These are phyloP conservation scores for Cucumis variabilis DNA, from an alignment of 331 rosid genomes.

Conservation along the genomic window DNA sequence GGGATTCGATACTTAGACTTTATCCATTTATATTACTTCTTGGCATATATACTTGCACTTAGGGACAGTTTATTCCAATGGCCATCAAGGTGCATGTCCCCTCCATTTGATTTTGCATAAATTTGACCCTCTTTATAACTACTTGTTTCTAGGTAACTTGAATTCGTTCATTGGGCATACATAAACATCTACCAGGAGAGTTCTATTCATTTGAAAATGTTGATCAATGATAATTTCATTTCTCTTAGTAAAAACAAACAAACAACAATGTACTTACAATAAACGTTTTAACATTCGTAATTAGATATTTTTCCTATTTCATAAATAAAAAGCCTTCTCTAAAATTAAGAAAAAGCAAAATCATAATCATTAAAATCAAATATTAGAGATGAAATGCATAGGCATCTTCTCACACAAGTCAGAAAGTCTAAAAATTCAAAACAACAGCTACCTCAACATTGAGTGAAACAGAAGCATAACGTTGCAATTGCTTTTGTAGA, in stretches of 20 bases:
- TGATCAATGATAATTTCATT: background rate
- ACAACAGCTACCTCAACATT: conserved; percentile 63
- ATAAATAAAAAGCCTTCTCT: background rate
- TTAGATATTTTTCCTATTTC: background rate
- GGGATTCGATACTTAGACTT: too few relatives aligned
- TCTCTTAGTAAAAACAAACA: too few relatives aligned
- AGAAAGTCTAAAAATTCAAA: conserved; percentile 4
- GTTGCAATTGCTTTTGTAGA: conserved; percentile 74
- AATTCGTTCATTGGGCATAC: background rate
- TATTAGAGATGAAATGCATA: background rate
- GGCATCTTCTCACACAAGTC: background rate
- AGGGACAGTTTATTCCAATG: too few relatives aligned
- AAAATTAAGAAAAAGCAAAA: background rate
- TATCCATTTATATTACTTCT: background rate
- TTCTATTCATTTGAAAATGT: background rate
- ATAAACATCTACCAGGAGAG: background rate
- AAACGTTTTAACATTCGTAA: background rate
- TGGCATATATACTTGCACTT: background rate
- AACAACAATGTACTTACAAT: background rate
- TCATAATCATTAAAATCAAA: background rate
- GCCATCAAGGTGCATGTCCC: background rate
- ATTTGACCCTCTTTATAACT: background rate
- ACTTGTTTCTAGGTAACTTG: background rate
- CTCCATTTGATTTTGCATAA: background rate
- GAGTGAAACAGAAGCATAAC: conserved; percentile 79